A percentile compares a stretch with the other conserved stretches of the same genome.
Evolutionary conservation across 129 eudicot species (phyloP).

Genomic region (Artemisia argyi): DNA sequence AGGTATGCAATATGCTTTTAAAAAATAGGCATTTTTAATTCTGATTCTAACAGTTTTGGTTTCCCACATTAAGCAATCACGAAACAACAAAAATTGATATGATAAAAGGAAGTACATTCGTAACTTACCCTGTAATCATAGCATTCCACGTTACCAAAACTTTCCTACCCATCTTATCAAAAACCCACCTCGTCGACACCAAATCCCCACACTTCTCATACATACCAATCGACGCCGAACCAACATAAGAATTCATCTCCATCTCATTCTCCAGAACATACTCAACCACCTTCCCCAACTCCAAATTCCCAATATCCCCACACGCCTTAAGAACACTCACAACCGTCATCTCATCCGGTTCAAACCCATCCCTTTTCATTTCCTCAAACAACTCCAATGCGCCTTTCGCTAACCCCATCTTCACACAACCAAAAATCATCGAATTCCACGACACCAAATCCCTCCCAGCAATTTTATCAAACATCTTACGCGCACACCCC

Average conservation of each 20-base stretch:
- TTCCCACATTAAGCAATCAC: too few relatives aligned
- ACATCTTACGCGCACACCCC: not conserved
- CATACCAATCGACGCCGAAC: slow-evolving; percentile 72
- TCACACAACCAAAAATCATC: slow-evolving; percentile 45
- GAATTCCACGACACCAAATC: too few relatives aligned
- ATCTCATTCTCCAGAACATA: slow-evolving; percentile 38
- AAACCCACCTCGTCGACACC: slow-evolving; percentile 49
- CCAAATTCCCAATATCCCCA: slow-evolving; percentile 66
- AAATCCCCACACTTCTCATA: slow-evolving; percentile 78
- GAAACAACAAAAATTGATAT: too few relatives aligned
- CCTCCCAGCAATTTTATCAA: too few relatives aligned
- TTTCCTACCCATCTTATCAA: slow-evolving; percentile 46
- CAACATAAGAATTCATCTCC: slow-evolving; percentile 47
- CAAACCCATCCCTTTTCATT: slow-evolving; percentile 58
- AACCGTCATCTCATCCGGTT: slow-evolving; percentile 60
- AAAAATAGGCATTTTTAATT: too few relatives aligned
- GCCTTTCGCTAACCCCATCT: slow-evolving; percentile 52
- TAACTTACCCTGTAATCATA: slow-evolving; percentile 63
- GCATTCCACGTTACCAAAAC: slow-evolving; percentile 72
- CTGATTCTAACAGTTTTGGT: too few relatives aligned
- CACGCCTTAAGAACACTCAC: slow-evolving; percentile 74
- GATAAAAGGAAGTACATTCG: too few relatives aligned
- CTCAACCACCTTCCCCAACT: slow-evolving; percentile 53
- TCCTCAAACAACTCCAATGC: slow-evolving; percentile 55
- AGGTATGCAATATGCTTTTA: too few relatives aligned